These are phyloP conservation scores for Exutisphaerella laricina DNA, from an alignment of 2,329 filamentous ascomycete genomes.

Conservation along the genomic window DNA sequence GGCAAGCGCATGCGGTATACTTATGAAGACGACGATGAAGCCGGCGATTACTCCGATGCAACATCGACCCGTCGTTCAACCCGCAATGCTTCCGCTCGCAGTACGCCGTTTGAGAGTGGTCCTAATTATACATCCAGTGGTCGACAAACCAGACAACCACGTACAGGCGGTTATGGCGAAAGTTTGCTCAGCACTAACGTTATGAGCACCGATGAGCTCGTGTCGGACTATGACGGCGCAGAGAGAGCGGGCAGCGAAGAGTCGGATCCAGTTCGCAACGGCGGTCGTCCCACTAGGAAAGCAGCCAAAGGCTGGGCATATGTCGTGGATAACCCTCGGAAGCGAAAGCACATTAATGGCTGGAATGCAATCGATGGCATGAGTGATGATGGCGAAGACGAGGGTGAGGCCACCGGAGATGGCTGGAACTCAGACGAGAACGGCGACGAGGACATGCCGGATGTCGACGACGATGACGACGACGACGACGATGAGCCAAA, in stretches of 20 bases:
- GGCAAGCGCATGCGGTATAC: slow-evolving; percentile 97
- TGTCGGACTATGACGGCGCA: slow-evolving; percentile 16
- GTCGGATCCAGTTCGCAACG: slow-evolving; percentile 40
- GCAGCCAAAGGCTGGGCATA: slow-evolving; percentile 27
- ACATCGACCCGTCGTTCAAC: slow-evolving; percentile 60
- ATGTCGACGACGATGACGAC: slow-evolving; percentile 50
- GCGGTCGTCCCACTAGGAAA: slow-evolving; percentile 35
- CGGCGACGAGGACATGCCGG: slow-evolving; percentile 46
- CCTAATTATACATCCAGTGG: slow-evolving; percentile 76
- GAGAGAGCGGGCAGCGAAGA: slow-evolving; percentile 41
- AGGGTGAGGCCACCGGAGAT: slow-evolving; percentile 52
- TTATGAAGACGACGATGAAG: slow-evolving; percentile 76
- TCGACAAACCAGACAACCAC: slow-evolving; percentile 69
- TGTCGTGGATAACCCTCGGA: slow-evolving; percentile 32
- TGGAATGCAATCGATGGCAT: slow-evolving; percentile 58
- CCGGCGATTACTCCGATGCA: slow-evolving; percentile 59
- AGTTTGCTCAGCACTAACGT: slow-evolving; percentile 52
- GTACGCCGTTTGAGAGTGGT: slow-evolving; percentile 65
- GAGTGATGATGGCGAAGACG: slow-evolving; percentile 58
- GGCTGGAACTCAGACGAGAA: slow-evolving; percentile 71
- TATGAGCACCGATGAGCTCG: slow-evolving; percentile 35
- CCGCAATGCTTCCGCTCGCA: slow-evolving; percentile 57
- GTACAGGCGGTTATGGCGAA: slow-evolving; percentile 58
- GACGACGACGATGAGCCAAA: slow-evolving; percentile 48
- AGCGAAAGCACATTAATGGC: slow-evolving; percentile 46